These are phyloP conservation scores for Xerocomellus amylosporus DNA, from an alignment of 768 basidiomycete species.

Conservation along the genomic window DNA sequence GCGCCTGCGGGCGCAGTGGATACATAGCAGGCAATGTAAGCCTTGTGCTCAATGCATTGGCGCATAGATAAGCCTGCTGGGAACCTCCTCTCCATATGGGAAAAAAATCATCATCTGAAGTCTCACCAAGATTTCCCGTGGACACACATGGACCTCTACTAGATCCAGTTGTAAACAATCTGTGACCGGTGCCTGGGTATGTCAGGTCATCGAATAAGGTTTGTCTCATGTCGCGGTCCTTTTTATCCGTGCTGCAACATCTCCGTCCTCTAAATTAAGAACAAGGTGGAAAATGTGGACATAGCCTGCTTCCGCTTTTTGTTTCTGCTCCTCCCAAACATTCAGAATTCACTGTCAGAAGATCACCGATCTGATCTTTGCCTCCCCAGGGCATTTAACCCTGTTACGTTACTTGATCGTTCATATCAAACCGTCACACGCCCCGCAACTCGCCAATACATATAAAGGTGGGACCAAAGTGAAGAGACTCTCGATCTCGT, in stretches of 20 bases:
- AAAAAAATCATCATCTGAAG: slow-evolving; percentile 16
- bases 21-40: not conserved
- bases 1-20: not conserved
- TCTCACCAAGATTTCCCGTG: slow-evolving; percentile 16
- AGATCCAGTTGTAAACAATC: slow-evolving; percentile 6
- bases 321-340: slow-evolving; percentile 17
- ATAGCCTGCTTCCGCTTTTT: slow-evolving; percentile 12
- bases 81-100: slow-evolving; percentile 3
- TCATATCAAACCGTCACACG: slow-evolving; percentile 18
- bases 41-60: not conserved
- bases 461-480: slow-evolving; percentile 24
- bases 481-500: slow-evolving; percentile 3
- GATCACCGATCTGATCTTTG: slow-evolving; percentile 21
- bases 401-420: slow-evolving; percentile 17
- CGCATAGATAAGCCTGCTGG: slow-evolving; percentile 14
- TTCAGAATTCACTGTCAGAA: slow-evolving; percentile 10
- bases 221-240: slow-evolving; percentile 32
- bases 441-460: slow-evolving; percentile 8
- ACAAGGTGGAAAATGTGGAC: slow-evolving; percentile 9
- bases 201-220: slow-evolving; percentile 24
- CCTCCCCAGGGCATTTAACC: slow-evolving; percentile 12
- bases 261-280: slow-evolving; percentile 26
- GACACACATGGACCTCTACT: slow-evolving; percentile 14
- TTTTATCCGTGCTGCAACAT: slow-evolving; percentile 27
- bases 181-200: slow-evolving; percentile 24